Percentiles rank a stretch among this genome's conserved stretches.
These are phyloP conservation scores for Tolypocladium endophyticum DNA, from an alignment of 2,329 filamentous ascomycete species.

Conservation along the genomic window DNA sequence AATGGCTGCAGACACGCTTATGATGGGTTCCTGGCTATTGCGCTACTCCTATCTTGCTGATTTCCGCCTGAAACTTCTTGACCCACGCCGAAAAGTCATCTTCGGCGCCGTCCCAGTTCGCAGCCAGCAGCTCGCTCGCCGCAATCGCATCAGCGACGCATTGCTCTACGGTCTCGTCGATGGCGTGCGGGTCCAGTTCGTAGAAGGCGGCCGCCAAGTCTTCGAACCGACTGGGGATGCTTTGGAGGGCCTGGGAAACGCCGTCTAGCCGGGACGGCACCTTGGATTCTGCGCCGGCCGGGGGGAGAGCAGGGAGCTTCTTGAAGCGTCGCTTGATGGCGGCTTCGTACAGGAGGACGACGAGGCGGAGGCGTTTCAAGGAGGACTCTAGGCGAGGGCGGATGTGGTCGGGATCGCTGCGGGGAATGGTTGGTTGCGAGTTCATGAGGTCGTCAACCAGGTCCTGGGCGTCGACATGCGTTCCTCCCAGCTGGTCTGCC, in stretches of 20 bases:
- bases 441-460: constrained; percentile 60
- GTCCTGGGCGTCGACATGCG: constrained; percentile 34
- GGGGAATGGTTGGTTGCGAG: constrained; percentile 49
- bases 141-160: constrained; percentile 50
- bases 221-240: constrained; percentile 57
- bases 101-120: constrained; percentile 51
- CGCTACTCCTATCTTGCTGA: constrained; percentile 17
- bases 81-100: constrained; percentile 77
- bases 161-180: constrained; percentile 46
- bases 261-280: constrained; percentile 40
- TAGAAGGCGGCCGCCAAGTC: constrained; percentile 66
- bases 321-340: constrained; percentile 60
- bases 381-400: constrained; percentile 54
- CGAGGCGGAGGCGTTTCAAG: constrained; percentile 55
- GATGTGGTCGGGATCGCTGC: constrained; percentile 52
- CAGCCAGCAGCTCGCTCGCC: constrained; percentile 42
- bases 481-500: constrained; percentile 29
- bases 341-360: constrained; percentile 58
- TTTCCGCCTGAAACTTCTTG: constrained; percentile 42
- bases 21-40: background rate
- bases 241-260: constrained; percentile 43
- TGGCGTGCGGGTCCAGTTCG: constrained; percentile 47
- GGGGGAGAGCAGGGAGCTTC: constrained; percentile 36
- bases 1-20: too few species aligned
- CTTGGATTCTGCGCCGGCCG: constrained; percentile 16